These are phyloP conservation scores for Lichtheimia ramosa DNA, from an alignment of 371 early-diverging fungal genomes.

Conservation along the genomic window DNA sequence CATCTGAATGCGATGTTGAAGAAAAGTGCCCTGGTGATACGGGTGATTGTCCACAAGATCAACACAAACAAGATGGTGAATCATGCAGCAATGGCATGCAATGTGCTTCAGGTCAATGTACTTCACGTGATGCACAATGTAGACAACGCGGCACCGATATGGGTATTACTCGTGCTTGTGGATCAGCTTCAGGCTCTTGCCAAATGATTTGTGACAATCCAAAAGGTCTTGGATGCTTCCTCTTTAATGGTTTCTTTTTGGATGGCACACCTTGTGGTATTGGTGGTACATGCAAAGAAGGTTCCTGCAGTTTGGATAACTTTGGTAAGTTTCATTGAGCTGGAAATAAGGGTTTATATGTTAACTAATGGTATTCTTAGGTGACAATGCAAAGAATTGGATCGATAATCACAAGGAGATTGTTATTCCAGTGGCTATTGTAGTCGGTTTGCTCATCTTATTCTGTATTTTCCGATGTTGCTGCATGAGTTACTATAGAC, in stretches of 20 bases:
- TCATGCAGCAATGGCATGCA: slow-evolving; percentile 58
- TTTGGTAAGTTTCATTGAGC: slow-evolving; percentile 23
- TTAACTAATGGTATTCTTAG: slow-evolving; percentile 10
- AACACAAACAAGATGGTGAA: slow-evolving; percentile 63
- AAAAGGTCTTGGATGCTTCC: slow-evolving; percentile 53
- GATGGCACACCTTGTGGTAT: slow-evolving; percentile 91
- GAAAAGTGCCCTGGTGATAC: slow-evolving; percentile 81
- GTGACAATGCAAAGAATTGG: slow-evolving; percentile 35
- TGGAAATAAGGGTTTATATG: neutral
- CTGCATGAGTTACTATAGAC: slow-evolving; percentile 37
- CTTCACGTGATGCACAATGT: slow-evolving; percentile 85
- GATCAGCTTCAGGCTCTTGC: slow-evolving; percentile 53
- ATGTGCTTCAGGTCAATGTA: slow-evolving; percentile 92
- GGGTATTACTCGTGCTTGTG: slow-evolving; percentile 48
- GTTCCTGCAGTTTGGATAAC: slow-evolving; percentile 41
- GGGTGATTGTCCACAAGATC: slow-evolving; percentile 78
- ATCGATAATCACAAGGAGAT: slow-evolving; percentile 39
- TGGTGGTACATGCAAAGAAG: slow-evolving; percentile 59
- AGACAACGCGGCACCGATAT: slow-evolving; percentile 46
- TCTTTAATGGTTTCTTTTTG: slow-evolving; percentile 78
- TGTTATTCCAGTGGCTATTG: slow-evolving; percentile 53
- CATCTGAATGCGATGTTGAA: slow-evolving; percentile 79
- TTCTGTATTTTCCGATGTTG: slow-evolving; percentile 52
- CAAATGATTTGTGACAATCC: slow-evolving; percentile 70
- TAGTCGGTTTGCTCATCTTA: slow-evolving; percentile 50